Evolutionary conservation across 2,329 filamentous ascomycete species (phyloP).

Genomic region (Scopulariopsis brevicaulis): DNA sequence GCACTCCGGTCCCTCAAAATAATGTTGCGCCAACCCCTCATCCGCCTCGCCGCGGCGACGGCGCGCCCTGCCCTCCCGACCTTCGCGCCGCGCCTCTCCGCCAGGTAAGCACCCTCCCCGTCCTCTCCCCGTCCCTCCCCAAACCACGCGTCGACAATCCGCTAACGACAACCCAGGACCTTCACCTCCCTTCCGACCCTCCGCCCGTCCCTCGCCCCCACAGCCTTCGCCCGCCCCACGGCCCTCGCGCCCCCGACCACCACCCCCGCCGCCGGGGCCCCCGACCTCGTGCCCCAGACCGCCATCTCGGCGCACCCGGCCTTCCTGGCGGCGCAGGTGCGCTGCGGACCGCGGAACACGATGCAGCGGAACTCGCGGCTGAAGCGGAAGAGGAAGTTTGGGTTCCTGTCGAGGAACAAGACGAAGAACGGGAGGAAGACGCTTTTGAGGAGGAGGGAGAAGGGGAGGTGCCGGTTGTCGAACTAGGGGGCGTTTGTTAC

Average conservation of each 20-base stretch:
- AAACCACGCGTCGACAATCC: not conserved
- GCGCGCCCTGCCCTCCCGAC: not conserved
- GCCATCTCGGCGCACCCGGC: slow-evolving; percentile 41
- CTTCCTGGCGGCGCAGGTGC: slow-evolving; percentile 37
- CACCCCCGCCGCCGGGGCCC: slow-evolving; percentile 9
- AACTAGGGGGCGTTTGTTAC: slow-evolving; percentile 9
- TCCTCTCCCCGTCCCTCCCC: not conserved
- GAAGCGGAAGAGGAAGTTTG: slow-evolving; percentile 47
- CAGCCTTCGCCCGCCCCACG: slow-evolving; percentile 17
- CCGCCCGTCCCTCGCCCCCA: slow-evolving; percentile 29
- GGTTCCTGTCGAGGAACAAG: slow-evolving; percentile 40
- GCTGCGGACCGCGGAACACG: slow-evolving; percentile 47
- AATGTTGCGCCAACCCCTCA: slow-evolving; percentile 3
- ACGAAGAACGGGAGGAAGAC: slow-evolving; percentile 41
- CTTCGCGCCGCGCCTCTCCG: not conserved
- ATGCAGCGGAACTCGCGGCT: slow-evolving; percentile 43
- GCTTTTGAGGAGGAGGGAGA: slow-evolving; percentile 36
- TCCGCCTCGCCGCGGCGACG: slow-evolving; percentile 4
- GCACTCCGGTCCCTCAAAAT: not conserved
- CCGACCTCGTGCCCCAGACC: slow-evolving; percentile 32
- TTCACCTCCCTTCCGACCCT: slow-evolving; percentile 38
- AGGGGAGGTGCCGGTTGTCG: slow-evolving; percentile 35
- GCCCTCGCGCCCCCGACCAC: slow-evolving; percentile 12
- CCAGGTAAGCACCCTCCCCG: not conserved
- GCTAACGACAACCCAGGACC: slow-evolving; percentile 17